These are phyloP conservation scores for Syzygium aqueum DNA, from an alignment of 345 rosid genomes.

Conservation along the genomic window DNA sequence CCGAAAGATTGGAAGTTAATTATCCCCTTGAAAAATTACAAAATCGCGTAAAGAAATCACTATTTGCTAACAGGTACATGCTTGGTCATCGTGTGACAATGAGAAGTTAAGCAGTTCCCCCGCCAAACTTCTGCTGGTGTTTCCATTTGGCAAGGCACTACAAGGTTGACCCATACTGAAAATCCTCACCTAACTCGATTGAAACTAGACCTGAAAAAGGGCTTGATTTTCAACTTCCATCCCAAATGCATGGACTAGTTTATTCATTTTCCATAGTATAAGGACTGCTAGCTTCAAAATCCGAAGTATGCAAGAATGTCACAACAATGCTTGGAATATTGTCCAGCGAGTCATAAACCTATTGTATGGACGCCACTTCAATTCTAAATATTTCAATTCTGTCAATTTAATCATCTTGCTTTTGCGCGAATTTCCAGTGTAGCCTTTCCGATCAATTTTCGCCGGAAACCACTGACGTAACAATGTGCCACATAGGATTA, in stretches of 20 bases:
- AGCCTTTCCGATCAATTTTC: rapidly evolving
- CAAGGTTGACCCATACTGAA: neutral
- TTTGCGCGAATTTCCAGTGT: no score
- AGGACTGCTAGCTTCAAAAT: neutral
- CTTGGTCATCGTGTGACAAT: neutral
- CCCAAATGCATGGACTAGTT: neutral
- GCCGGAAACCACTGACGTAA: rapidly evolving
- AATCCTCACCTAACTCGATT: neutral
- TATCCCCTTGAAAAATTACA: neutral
- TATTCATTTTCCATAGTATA: neutral
- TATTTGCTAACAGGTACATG: neutral
- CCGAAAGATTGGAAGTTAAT: neutral
- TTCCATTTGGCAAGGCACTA: neutral
- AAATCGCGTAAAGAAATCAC: neutral
- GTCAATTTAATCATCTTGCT: no score
- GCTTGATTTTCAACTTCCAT: neutral
- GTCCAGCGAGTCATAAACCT: neutral
- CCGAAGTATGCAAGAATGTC: neutral
- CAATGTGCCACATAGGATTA: rapidly evolving
- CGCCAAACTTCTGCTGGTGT: neutral
- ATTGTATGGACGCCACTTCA: rapidly evolving
- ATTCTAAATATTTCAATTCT: rapidly evolving
- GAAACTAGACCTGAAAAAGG: neutral
- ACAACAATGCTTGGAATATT: neutral
- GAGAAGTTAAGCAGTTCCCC: neutral